A percentile compares a stretch with the other conserved stretches of the same genome.
Conservation (phyloP, 805 yeast genomes). For the Wickerhamomyces kurtzmanii region DNA sequence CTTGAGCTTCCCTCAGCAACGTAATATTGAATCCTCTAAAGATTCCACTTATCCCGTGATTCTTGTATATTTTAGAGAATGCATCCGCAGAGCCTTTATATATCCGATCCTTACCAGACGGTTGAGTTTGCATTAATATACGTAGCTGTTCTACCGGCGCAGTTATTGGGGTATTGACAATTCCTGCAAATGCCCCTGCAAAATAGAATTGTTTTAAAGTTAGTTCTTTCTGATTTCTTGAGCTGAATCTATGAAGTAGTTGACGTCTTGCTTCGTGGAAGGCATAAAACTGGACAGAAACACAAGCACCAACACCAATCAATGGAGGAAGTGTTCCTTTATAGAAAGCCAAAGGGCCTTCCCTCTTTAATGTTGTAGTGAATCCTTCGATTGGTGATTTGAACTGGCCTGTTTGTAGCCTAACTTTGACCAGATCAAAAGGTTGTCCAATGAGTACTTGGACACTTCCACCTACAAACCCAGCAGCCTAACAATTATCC, state of each 20-base stretch:
- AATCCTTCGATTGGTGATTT: slow-evolving; percentile 74
- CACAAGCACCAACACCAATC: slow-evolving; percentile 94
- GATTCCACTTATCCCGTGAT: slow-evolving; percentile 72
- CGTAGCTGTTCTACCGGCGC: slow-evolving; percentile 94
- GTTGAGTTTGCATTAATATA: slow-evolving; percentile 82
- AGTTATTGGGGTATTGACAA: slow-evolving; percentile 83
- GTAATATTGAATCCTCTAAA: slow-evolving; percentile 86
- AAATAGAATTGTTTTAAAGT: slow-evolving; percentile 60
- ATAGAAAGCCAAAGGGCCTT: slow-evolving; percentile 81
- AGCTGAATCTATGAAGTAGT: slow-evolving; percentile 36
- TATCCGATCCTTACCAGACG: slow-evolving; percentile 27
- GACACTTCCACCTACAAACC: slow-evolving; percentile 93
- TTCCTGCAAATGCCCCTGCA: slow-evolving; percentile 87
- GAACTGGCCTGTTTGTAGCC: slow-evolving; percentile 81
- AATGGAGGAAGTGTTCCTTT: slow-evolving; percentile 92
- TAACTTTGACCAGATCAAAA: slow-evolving; percentile 87
- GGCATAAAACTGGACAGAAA: slow-evolving; percentile 90
- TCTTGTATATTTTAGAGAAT: slow-evolving; percentile 55
- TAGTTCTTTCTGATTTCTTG: slow-evolving; percentile 25
- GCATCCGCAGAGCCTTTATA: slow-evolving; percentile 77
- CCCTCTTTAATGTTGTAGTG: slow-evolving; percentile 57
- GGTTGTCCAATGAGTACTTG: slow-evolving; percentile 96
- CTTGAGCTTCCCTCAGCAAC: slow-evolving; percentile 73
- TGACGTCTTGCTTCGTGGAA: slow-evolving; percentile 79
- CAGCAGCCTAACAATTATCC: slow-evolving; percentile 39